Percentiles rank a stretch among this genome's conserved stretches.
Conservation (phyloP, 2,329 filamentous ascomycete species). For the Alternaria atra region DNA sequence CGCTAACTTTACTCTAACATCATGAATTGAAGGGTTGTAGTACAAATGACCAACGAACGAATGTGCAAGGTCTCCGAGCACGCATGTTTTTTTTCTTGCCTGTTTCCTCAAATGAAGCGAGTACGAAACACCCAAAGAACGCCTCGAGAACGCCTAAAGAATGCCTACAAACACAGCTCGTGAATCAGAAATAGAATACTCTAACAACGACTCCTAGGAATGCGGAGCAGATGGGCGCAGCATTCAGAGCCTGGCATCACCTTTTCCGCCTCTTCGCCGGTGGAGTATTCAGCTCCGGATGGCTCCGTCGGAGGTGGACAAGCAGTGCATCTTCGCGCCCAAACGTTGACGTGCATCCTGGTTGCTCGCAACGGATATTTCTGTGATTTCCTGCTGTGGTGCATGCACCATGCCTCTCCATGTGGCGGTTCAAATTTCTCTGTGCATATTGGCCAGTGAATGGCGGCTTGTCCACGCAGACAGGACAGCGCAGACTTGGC, state of each 20-base stretch:
- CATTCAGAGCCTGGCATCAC: background rate
- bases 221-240: background rate
- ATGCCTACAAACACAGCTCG: background rate
- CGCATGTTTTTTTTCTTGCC: background rate
- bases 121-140: background rate
- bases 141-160: background rate
- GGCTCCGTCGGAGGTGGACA: constrained; percentile 1
- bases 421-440: constrained; percentile 1
- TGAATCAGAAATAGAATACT: background rate
- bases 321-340: constrained; percentile 5
- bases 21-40: background rate
- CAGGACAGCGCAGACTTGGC: background rate
- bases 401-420: background rate
- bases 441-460: constrained; percentile 9
- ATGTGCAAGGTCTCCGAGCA: background rate
- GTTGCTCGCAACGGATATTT: background rate
- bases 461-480: background rate
- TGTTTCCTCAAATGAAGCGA: background rate
- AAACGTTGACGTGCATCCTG: background rate
- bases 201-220: background rate
- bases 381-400: rapidly evolving
- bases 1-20: constrained; percentile 9
- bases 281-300: background rate
- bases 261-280: constrained; percentile 3
- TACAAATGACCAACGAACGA: background rate